These are phyloP conservation scores for Colletotrichum kahawae DNA, from an alignment of 2,329 filamentous ascomycete species.

Conservation along the genomic window DNA sequence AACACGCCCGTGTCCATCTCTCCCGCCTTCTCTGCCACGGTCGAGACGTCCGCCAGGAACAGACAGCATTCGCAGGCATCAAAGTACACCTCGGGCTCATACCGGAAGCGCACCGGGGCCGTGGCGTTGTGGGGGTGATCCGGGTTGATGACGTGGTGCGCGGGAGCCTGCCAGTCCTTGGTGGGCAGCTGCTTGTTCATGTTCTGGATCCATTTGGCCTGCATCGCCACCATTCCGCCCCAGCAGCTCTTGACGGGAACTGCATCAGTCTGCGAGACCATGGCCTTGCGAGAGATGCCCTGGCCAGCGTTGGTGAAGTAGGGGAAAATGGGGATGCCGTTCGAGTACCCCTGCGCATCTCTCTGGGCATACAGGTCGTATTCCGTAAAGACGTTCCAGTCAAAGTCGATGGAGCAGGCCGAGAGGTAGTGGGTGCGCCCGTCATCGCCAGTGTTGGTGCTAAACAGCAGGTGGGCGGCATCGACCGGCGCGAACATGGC, in stretches of 20 bases:
- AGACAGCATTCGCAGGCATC: conserved; percentile 72
- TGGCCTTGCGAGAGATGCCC: conserved; percentile 64
- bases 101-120: conserved; percentile 37
- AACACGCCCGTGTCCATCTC: conserved; percentile 57
- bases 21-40: conserved; percentile 35
- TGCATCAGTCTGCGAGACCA: conserved; percentile 64
- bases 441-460: conserved; percentile 56
- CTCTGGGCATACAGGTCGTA: conserved; percentile 79
- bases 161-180: conserved; percentile 32
- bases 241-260: conserved; percentile 77
- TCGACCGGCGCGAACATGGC: conserved; percentile 58
- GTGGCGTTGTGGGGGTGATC: conserved; percentile 30
- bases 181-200: conserved; percentile 32
- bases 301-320: conserved; percentile 63
- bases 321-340: conserved; percentile 70
- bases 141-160: conserved; percentile 36
- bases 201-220: conserved; percentile 63
- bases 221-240: conserved; percentile 77
- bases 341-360: conserved; percentile 67
- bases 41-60: conserved; percentile 52
- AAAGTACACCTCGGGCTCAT: conserved; percentile 63
- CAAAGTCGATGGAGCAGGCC: conserved; percentile 71
- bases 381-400: conserved; percentile 70
- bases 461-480: conserved; percentile 64
- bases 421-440: conserved; percentile 66